phyloP scores from a whole-genome alignment of 805 yeast genomes.

The Wickerhamomyces tratensis region DNA sequence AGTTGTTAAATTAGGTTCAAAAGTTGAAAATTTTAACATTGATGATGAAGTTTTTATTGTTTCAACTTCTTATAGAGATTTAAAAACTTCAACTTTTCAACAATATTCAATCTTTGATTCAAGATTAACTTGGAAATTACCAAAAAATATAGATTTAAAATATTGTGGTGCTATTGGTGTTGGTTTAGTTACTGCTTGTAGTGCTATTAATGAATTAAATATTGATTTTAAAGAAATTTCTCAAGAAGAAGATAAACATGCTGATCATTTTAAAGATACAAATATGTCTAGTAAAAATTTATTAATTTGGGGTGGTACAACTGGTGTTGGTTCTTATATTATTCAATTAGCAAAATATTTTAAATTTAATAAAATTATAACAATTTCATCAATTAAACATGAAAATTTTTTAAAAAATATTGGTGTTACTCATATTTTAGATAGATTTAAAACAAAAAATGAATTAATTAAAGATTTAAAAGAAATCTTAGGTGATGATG shows the following conservation, averaged over 20 bases:
- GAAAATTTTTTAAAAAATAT: slow-evolving; percentile 22
- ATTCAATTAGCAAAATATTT: slow-evolving; percentile 32
- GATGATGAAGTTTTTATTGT: slow-evolving; percentile 33
- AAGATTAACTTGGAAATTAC: slow-evolving; percentile 34
- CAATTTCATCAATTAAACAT: slow-evolving; percentile 34
- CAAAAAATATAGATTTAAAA: slow-evolving; percentile 23
- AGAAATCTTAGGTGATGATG: slow-evolving; percentile 12
- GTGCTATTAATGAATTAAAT: slow-evolving; percentile 20
- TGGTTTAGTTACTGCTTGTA: slow-evolving; percentile 34
- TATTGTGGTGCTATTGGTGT: slow-evolving; percentile 38
- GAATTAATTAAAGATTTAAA: slow-evolving; percentile 12
- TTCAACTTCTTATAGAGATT: slow-evolving; percentile 37
- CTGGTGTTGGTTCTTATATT: slow-evolving; percentile 34
- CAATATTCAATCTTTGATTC: slow-evolving; percentile 34
- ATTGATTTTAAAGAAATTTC: slow-evolving; percentile 9
- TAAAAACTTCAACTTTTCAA: slow-evolving; percentile 37
- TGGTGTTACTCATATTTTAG: slow-evolving; percentile 35
- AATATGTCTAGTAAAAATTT: slow-evolving; percentile 12
- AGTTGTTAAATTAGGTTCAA: slow-evolving; percentile 24
- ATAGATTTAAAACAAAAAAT: slow-evolving; percentile 21
- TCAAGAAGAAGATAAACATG: slow-evolving; percentile 1
- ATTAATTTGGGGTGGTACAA: slow-evolving; percentile 39
- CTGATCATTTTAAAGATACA: slow-evolving; percentile 4
- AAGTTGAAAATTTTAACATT: slow-evolving; percentile 20
- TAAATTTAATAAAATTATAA: slow-evolving; percentile 28